Evolutionary conservation across 2,329 filamentous ascomycete species (phyloP), one percentile per base, ranked within the genome.

Genomic region (Fonsecaea nubica): DNA sequence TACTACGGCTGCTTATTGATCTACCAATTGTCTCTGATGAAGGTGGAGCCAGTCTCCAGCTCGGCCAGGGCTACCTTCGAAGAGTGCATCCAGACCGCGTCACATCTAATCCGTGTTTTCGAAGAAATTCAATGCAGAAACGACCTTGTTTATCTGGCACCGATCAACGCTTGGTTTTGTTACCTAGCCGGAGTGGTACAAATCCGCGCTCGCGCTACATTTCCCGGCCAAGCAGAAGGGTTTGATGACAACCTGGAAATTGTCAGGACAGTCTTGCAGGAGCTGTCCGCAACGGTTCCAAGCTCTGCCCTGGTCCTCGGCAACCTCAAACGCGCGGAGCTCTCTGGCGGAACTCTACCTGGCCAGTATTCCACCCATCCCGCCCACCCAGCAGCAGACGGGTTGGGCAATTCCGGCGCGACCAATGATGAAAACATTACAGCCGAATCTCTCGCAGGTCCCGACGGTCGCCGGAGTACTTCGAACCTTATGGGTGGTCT

Each of bases 61-160:
- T 52, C 52, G 30, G 50, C 8, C 38, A 63, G 53, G 58, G 33
- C 58, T 40, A 66, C 58, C 21, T 63, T 66, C 36, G 64, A 66
- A 58, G 64, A 62, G 42, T 66, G 64, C 54, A 54, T 66, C 33
- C 52, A 54, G 18, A 50, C 64, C 21, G 50, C 64, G 40, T 66
- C 64, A 53, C 58, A 58, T n/a, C 54, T 66, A 18, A 57, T 52
- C 38, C 50, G 54, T 38, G 36, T 66, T 45, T 58, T 66, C 52
- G 64, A 66, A 58, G 64, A 66, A 21, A 57, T 66, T 54, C 38
- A 66, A 30, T 62, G 21, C 58, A 62, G 64, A 30, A 66, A 66
- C 58, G 64, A 66, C 21, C 52, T 63, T 50, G 53, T 52, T 30
- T 66, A 66, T 42, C 21, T 66, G 18, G 53, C 64, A 45, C 64